phyloP scores from a whole-genome alignment of 257 asterid species.

The Nicotiana sylvestris region DNA sequence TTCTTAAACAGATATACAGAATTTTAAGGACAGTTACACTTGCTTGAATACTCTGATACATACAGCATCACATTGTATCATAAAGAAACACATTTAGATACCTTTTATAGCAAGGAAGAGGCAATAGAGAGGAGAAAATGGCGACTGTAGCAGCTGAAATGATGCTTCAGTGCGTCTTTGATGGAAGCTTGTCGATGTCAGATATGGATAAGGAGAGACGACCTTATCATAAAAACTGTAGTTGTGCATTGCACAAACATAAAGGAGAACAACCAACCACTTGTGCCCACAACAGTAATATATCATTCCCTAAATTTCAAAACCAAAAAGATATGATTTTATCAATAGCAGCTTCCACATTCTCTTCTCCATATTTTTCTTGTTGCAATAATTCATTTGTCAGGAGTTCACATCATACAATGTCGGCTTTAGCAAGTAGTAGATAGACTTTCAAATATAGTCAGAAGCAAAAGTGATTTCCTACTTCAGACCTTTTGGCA shows the following conservation, averaged over 20 bases:
- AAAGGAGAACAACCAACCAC: not conserved
- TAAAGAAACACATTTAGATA: not conserved
- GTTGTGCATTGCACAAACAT: constrained; percentile 28
- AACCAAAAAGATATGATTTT: not conserved
- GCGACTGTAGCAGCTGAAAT: constrained; percentile 11
- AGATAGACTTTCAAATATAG: not conserved
- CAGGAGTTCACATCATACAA: not conserved
- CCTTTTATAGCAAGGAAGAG: not conserved
- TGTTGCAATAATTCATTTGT: not conserved
- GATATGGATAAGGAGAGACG: constrained; percentile 16
- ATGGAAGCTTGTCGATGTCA: constrained; percentile 20
- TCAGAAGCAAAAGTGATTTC: not conserved
- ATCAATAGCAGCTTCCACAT: not conserved
- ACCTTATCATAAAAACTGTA: constrained; percentile 31
- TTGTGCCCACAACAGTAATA: not conserved
- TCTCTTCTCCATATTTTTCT: not conserved
- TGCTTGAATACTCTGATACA: not conserved
- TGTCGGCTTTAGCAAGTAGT: not conserved
- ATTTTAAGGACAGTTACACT: not conserved
- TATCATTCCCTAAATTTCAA: constrained; percentile 14
- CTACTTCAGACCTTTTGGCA: no score
- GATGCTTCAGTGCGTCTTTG: constrained; percentile 6
- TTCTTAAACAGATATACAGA: not conserved
- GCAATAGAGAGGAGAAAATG: constrained; percentile 6
- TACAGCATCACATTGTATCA: not conserved